Percentiles rank a stretch among this genome's conserved stretches.
Conservation (phyloP, 2,329 filamentous ascomycete species). For the Pseudonectria buxi region DNA sequence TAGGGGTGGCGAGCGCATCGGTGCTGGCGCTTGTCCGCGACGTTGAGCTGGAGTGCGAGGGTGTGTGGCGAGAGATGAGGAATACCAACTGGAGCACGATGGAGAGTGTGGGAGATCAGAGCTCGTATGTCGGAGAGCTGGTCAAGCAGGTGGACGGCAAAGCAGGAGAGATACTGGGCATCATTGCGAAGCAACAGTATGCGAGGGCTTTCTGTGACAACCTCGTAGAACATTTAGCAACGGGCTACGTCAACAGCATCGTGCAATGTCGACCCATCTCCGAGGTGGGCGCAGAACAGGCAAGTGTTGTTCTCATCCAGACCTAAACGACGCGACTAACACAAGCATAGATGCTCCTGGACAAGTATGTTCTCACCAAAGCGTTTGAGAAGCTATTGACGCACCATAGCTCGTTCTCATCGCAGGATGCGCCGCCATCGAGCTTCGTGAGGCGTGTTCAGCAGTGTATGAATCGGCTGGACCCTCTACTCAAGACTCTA, state of each 20-base stretch:
- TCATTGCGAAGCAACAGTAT: conserved; percentile 87
- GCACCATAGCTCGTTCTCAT: conserved; percentile 45
- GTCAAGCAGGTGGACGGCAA: conserved; percentile 65
- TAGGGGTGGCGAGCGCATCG: conserved; percentile 85
- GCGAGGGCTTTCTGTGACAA: conserved; percentile 93
- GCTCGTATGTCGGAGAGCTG: conserved; percentile 81
- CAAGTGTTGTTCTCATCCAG: conserved; percentile 27
- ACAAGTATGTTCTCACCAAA: conserved; percentile 86
- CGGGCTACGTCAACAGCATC: conserved; percentile 72
- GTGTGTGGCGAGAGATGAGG: conserved; percentile 92
- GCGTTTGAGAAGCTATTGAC: conserved; percentile 66
- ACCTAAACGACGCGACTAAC: conserved; percentile 16
- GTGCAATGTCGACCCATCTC: conserved; percentile 86
- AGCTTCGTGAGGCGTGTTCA: conserved; percentile 83
- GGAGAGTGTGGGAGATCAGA: conserved; percentile 89
- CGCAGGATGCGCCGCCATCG: conserved; percentile 36
- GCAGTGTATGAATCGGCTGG: conserved; percentile 75
- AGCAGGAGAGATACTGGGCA: conserved; percentile 65
- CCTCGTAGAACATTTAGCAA: conserved; percentile 80
- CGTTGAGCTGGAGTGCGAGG: conserved; percentile 76
- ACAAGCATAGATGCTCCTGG: conserved; percentile 71
- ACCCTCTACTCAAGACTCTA: conserved; percentile 89
- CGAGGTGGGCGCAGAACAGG: conserved; percentile 89
- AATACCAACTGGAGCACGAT: conserved; percentile 94
- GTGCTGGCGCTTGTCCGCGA: conserved; percentile 77